Evolutionary conservation across 371 early-diverging fungal genomes (phyloP).

Genomic region (Basidiobolus heterosporus): DNA sequence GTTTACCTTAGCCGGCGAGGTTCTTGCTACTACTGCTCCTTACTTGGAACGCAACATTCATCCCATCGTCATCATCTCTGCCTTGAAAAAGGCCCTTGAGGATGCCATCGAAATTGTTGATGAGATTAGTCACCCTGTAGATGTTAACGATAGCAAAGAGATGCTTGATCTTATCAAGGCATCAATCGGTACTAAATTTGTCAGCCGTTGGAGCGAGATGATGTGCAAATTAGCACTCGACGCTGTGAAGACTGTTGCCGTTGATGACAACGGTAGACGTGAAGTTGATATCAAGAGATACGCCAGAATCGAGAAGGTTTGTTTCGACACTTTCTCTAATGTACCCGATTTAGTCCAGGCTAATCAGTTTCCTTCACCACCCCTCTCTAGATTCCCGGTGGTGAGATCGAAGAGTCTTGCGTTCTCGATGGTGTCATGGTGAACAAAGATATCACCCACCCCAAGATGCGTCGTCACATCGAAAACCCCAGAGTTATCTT

Average conservation of each 20-base stretch:
- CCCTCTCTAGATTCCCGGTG: conserved; percentile 77
- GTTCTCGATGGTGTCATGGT: conserved; percentile 98
- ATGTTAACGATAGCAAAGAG: conserved; percentile 66
- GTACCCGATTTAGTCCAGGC: no score
- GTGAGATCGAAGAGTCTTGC: conserved; percentile 86
- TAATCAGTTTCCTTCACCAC: neutral
- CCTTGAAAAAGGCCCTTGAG: conserved; percentile 83
- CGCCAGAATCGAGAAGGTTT: conserved; percentile 91
- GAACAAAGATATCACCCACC: conserved; percentile 99
- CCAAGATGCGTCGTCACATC: conserved; percentile 97
- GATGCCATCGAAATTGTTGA: conserved; percentile 75
- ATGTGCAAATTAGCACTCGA: conserved; percentile 95
- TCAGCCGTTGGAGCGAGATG: conserved; percentile 85
- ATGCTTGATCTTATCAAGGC: conserved; percentile 81
- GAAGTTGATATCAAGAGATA: conserved; percentile 97
- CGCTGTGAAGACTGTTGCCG: conserved; percentile 82
- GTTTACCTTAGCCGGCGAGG: conserved; percentile 69
- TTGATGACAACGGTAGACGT: conserved; percentile 45
- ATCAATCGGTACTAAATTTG: conserved; percentile 95
- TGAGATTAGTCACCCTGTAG: conserved; percentile 66
- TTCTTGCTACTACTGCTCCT: conserved; percentile 78
- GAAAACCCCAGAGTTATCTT: conserved; percentile 96
- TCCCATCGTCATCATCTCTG: conserved; percentile 92
- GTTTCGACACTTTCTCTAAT: conserved; percentile 2
- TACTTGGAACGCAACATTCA: conserved; percentile 94